These are phyloP conservation scores for Nakazawaea siamensis DNA, from an alignment of 805 yeast species.

Conservation along the genomic window DNA sequence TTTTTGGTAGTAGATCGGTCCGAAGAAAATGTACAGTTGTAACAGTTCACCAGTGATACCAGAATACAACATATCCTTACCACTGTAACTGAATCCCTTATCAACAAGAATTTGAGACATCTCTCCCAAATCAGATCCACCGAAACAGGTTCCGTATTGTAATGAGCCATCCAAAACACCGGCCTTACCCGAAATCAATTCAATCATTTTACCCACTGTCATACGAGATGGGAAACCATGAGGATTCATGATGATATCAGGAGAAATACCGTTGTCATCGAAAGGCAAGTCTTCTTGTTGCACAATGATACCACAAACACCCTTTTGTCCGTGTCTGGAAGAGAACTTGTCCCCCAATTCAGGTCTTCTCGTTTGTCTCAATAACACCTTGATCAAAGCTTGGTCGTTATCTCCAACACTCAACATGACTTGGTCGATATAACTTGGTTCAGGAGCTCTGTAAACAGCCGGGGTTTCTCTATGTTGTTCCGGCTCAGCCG, in stretches of 20 bases:
- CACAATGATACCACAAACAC: constrained; percentile 98
- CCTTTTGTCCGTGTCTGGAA: constrained; percentile 97
- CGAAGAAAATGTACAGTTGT: constrained; percentile 96
- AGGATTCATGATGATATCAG: constrained; percentile 97
- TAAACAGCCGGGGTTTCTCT: constrained; percentile 89
- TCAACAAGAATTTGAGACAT: constrained; percentile 88
- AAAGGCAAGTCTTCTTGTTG: constrained; percentile 96
- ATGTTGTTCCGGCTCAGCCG: constrained; percentile 44
- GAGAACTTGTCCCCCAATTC: constrained; percentile 97
- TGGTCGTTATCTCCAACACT: constrained; percentile 93
- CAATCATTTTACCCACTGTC: constrained; percentile 99
- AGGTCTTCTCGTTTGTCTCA: constrained; percentile 95
- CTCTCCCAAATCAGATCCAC: constrained; percentile 93
- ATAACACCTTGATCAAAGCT: constrained; percentile 82
- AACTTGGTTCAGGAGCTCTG: constrained; percentile 92
- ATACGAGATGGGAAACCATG: constrained; percentile 99
- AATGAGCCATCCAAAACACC: constrained; percentile 89
- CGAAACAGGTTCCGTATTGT: constrained; percentile 97
- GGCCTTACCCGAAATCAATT: constrained; percentile 92
- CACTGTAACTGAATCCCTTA: constrained; percentile 88
- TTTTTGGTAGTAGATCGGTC: constrained; percentile 96
- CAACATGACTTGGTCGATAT: constrained; percentile 96
- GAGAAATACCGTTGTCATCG: constrained; percentile 83
- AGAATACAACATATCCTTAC: constrained; percentile 95
- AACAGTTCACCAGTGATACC: constrained; percentile 97